phyloP scores from a whole-genome alignment of 202 grass and related monocot genomes.

The Saccharum hybrid region DNA sequence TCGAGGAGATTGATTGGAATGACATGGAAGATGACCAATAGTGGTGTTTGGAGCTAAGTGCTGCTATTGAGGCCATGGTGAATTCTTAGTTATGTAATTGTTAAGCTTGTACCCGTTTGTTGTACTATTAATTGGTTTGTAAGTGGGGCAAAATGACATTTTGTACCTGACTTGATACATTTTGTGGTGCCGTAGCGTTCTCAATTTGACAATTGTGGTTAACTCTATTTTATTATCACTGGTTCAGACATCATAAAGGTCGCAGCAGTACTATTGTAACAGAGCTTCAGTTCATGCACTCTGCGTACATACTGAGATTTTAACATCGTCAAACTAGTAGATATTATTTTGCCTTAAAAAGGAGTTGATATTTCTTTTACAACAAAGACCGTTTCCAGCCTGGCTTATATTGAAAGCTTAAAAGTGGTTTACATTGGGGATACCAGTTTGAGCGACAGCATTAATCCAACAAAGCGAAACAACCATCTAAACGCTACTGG shows the following conservation, averaged over 20 bases:
- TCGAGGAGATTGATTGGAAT: conserved; percentile 8
- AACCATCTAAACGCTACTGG: too few species aligned
- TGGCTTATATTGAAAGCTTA: too few species aligned
- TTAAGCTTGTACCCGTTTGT: neutral
- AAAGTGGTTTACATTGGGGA: too few species aligned
- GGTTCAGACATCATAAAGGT: neutral
- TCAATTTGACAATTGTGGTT: neutral
- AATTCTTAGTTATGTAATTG: conserved; percentile 29
- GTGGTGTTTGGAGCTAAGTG: neutral
- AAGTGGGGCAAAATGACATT: neutral
- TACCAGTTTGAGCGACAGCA: too few species aligned
- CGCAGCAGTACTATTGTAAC: neutral
- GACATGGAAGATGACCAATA: neutral
- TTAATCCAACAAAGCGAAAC: too few species aligned
- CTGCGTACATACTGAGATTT: neutral
- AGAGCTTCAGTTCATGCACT: neutral
- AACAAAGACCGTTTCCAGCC: too few species aligned
- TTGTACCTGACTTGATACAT: neutral
- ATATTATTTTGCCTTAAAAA: too few species aligned
- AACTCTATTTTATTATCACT: neutral
- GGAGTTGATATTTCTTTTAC: too few species aligned
- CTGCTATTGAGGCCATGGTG: neutral
- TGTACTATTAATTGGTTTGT: neutral
- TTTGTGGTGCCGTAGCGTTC: neutral
- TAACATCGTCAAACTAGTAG: neutral